Percentiles rank a stretch among this genome's conserved stretches.
Evolutionary conservation across 768 basidiomycete genomes (phyloP).

Genomic region (Tephrocybe sp.): DNA sequence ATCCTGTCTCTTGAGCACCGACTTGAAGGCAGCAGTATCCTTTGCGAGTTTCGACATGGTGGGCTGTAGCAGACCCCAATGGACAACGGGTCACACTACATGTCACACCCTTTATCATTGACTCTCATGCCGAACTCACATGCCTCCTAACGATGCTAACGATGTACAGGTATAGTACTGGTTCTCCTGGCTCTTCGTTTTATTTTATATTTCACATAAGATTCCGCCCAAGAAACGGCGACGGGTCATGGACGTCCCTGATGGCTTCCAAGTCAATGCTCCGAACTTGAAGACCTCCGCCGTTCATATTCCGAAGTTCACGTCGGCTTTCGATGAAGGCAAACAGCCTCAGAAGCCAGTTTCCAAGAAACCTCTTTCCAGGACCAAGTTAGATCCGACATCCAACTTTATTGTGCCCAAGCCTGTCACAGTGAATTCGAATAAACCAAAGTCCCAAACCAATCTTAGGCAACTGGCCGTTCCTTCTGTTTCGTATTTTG

Average conservation of each 20-base stretch:
- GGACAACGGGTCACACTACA: slow-evolving; percentile 12
- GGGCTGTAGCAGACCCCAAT: slow-evolving; percentile 17
- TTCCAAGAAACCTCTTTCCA: slow-evolving; percentile 5
- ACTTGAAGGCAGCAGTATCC: slow-evolving; percentile 72
- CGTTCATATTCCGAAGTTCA: slow-evolving; percentile 15
- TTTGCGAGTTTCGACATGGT: slow-evolving; percentile 67
- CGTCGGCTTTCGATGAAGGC: slow-evolving; percentile 13
- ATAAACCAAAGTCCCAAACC: slow-evolving; percentile 7
- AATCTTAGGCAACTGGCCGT: slow-evolving; percentile 15
- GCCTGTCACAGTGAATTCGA: not conserved
- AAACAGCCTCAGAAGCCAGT: not conserved
- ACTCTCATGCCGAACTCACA: slow-evolving; percentile 5
- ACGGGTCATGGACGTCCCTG: slow-evolving; percentile 16
- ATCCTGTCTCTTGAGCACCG: slow-evolving; percentile 59
- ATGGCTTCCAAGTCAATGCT: slow-evolving; percentile 14
- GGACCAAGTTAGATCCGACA: slow-evolving; percentile 2
- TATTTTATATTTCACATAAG: slow-evolving; percentile 6
- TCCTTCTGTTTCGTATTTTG: slow-evolving; percentile 5
- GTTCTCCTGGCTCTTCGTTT: not conserved
- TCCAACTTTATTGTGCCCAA: slow-evolving; percentile 4
- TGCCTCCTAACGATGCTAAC: slow-evolving; percentile 5
- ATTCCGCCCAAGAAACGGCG: slow-evolving; percentile 16
- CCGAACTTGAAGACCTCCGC: slow-evolving; percentile 8
- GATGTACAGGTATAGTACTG: slow-evolving; percentile 6
- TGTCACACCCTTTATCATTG: slow-evolving; percentile 15